phyloP scores from a whole-genome alignment of 2,329 filamentous ascomycete species.

The Rutstroemia sp. region DNA sequence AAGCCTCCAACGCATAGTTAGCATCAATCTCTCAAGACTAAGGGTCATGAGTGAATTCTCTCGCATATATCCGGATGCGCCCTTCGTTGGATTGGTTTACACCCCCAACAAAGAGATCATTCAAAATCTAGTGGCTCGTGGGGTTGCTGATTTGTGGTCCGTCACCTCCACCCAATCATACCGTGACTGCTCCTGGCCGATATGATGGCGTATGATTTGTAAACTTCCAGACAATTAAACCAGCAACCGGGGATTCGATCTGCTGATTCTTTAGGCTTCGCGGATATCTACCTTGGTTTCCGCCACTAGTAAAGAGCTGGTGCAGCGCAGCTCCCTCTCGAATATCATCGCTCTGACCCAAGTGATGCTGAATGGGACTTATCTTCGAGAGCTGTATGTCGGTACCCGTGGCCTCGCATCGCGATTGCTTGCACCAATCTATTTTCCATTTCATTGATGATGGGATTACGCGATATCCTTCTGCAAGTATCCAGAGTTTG shows the following conservation, averaged over 20 bases:
- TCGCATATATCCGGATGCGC: too few relatives aligned
- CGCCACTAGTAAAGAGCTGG: neutral
- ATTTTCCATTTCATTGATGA: neutral
- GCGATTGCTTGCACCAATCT: neutral
- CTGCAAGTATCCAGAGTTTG: neutral
- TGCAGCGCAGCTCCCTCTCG: neutral
- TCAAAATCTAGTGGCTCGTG: too few relatives aligned
- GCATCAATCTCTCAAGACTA: neutral
- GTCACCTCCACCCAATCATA: neutral
- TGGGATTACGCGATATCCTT: neutral
- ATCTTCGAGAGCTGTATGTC: neutral
- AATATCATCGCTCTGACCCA: neutral
- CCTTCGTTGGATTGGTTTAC: too few relatives aligned
- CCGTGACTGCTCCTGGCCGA: too few relatives aligned
- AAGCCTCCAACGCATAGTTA: neutral
- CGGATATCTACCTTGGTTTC: constrained; percentile 3
- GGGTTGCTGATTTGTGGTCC: neutral
- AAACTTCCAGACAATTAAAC: neutral
- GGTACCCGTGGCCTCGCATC: neutral
- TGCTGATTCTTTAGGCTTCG: neutral
- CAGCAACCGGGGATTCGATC: neutral
- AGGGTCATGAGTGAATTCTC: neutral
- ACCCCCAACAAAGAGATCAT: too few relatives aligned
- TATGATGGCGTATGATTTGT: too few relatives aligned
- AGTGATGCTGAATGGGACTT: neutral